Conservation (phyloP, 1,139 yeast genomes). For the Yamadazyma mexicana region DNA sequence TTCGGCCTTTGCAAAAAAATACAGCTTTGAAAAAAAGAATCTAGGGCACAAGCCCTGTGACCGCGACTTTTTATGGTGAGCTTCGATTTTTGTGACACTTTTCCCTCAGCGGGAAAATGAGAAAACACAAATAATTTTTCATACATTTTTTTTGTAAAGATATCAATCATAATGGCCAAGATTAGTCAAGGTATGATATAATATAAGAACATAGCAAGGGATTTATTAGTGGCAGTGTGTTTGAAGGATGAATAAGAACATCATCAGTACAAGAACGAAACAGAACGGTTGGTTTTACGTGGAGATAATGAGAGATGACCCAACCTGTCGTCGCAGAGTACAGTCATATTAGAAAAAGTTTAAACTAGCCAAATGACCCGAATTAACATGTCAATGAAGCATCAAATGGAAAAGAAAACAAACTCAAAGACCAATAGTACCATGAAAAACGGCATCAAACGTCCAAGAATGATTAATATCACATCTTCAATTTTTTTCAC, state of each 20-base stretch:
- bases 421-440: no score
- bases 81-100: constrained; percentile 10
- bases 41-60: constrained; percentile 26
- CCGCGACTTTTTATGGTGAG: constrained; percentile 6
- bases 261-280: not conserved
- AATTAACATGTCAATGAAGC: no score
- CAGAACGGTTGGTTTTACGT: not conserved
- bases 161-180: constrained; percentile 52
- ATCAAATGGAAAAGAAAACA: no score
- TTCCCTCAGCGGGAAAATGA: not conserved
- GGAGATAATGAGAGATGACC: not conserved
- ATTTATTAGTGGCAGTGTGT: not conserved
- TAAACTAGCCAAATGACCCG: not conserved
- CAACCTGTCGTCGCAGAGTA: no score
- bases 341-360: no score
- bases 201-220: not conserved
- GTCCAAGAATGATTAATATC: no score
- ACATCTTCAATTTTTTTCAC: not conserved
- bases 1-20: no score
- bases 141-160: constrained; percentile 13
- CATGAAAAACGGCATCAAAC: no score
- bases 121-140: constrained; percentile 12
- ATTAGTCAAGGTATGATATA: constrained; percentile 54
- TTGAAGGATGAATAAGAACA: not conserved
- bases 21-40: no score